Evolutionary conservation across 1,284 basidiomycete genomes (phyloP).

Genomic region (Phlebopus sp.): DNA sequence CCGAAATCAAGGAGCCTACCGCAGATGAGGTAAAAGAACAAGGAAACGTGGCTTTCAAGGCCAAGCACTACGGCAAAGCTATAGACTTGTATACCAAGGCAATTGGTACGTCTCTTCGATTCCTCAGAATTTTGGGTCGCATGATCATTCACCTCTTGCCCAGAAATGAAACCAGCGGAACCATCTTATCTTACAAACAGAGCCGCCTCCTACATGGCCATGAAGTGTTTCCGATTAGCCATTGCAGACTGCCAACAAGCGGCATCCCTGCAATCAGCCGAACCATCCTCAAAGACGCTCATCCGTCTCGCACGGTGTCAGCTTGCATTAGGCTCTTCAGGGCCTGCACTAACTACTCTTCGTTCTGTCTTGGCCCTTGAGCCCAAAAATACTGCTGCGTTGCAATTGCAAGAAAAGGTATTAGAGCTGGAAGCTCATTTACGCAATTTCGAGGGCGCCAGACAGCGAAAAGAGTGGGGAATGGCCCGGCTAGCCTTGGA

Average conservation of each 20-base stretch:
- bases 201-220: conserved; percentile 81
- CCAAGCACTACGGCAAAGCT: conserved; percentile 64
- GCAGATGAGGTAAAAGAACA: conserved; percentile 70
- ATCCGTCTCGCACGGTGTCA: conserved; percentile 80
- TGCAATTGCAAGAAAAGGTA: conserved; percentile 60
- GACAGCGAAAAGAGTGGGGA: conserved; percentile 62
- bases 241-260: conserved; percentile 80
- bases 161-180: conserved; percentile 66
- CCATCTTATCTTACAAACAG: conserved; percentile 82
- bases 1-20: conserved; percentile 15
- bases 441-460: conserved; percentile 58
- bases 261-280: conserved; percentile 55
- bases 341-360: conserved; percentile 61
- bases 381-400: conserved; percentile 51
- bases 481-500: conserved; percentile 70
- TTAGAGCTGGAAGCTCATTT: conserved; percentile 63
- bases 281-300: conserved; percentile 64
- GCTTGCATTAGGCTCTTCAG: conserved; percentile 67
- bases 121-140: conserved; percentile 7
- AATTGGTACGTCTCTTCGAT: conserved; percentile 47
- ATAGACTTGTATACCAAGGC: conserved; percentile 77
- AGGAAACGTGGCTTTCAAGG: conserved; percentile 75
- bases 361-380: conserved; percentile 56
- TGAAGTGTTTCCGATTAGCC: conserved; percentile 73
- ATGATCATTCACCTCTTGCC: conserved; percentile 10